Base-by-base conservation (phyloP, 768 basidiomycete species). In the Cubamyces lactineus region DNA sequence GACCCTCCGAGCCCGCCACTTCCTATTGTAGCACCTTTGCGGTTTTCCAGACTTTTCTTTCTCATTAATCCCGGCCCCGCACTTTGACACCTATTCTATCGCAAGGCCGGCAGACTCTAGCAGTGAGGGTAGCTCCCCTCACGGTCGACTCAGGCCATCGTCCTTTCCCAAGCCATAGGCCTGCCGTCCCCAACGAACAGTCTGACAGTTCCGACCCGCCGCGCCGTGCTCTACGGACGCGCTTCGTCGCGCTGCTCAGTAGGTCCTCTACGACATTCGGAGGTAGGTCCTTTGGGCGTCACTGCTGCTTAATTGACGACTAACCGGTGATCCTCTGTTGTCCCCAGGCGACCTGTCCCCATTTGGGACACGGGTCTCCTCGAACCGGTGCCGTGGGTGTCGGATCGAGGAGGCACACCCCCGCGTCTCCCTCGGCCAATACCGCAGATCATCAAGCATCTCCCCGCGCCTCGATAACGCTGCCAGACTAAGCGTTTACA, bases 321-420 rank as follows among this genome's bases (percentile, higher is more conserved):
- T 28, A 24, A 42, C 34, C 24, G 34, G 11, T 51, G 55, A 57
- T 48, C 55, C 47, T 19, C 49, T 51, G 41, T 34, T 3, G 38
- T 48, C 26, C 47, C 15, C 28, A 43, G 57, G 40, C 17, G 17
- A 50, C 57, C 13, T 38, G 30, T 58, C 57, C 49, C 40, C 49
- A 30, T 59, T 59, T 51, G 40, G 57, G n/a, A 48, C 16, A 40
- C 23, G 46, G 13, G 57, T 28, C 45, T 59, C 57, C 48, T 59
- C 57, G 57, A 59, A 9, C 49, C 57, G 57, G 57, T 43, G 40
- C 57, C 57, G 57, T 59, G 57, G 49, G 57, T 59, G 57, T 59
- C 57, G 57, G 57, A 59, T 43, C 57, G 57, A 21, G 48, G 57
- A 51, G 30, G 11, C 28, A 43, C 39, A 9, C n/a, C 17, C 11